Conservation (phyloP, 73 alveolate species). For the Stentor roeselii region DNA sequence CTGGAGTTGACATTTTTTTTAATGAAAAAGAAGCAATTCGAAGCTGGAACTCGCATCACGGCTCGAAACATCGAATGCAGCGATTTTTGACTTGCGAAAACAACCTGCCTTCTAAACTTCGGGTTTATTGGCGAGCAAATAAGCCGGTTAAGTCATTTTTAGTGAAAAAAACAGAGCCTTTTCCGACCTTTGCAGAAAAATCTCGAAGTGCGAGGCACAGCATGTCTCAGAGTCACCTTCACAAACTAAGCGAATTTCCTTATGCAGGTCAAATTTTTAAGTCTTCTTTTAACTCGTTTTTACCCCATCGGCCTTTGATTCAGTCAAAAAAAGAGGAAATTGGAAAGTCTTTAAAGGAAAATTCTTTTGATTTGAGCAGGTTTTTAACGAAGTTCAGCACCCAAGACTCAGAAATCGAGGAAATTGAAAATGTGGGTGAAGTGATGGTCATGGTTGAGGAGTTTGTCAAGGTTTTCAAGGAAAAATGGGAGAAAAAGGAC, state of each 20-base stretch:
- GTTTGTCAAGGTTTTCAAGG: background rate
- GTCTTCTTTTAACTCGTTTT: background rate
- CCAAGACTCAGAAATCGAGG: background rate
- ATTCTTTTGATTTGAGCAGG: too few relatives aligned
- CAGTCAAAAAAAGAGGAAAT: background rate
- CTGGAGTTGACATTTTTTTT: background rate
- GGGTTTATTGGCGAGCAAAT: background rate
- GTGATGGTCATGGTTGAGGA: background rate
- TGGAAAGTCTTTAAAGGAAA: background rate
- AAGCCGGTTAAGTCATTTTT: background rate
- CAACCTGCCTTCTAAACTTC: background rate
- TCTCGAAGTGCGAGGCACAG: background rate
- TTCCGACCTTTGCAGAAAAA: background rate
- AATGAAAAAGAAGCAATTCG: background rate
- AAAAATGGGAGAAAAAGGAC: background rate
- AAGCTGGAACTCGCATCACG: background rate
- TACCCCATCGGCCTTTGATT: background rate
- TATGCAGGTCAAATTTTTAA: background rate
- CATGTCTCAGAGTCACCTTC: background rate
- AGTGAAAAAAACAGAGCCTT: background rate
- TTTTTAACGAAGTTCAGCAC: background rate
- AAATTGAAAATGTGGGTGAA: background rate
- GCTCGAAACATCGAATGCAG: background rate
- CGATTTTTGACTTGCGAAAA: too few relatives aligned
- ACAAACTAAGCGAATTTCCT: background rate